Conservation (phyloP, 306 rosid species). For the Carpinus viminea region DNA sequence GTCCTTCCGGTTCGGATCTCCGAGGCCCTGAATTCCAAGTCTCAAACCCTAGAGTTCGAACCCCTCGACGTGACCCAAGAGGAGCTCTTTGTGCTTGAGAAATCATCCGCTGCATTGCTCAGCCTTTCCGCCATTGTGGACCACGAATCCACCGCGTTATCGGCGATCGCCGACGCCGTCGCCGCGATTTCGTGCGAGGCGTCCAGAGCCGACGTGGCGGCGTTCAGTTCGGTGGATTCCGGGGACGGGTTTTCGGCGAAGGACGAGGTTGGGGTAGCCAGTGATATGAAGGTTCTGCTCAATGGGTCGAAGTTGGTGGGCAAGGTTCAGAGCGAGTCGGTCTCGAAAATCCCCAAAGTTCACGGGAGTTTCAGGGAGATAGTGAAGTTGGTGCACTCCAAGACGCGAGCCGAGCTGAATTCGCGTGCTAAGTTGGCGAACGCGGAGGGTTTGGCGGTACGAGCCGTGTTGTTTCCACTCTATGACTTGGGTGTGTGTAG, state of each 20-base stretch:
- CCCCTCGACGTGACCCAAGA: constrained; percentile 48
- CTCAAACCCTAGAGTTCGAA: constrained; percentile 13
- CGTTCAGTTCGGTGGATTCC: constrained; percentile 63
- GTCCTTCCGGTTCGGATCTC: constrained; percentile 43
- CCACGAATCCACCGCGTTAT: constrained; percentile 49
- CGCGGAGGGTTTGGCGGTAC: constrained; percentile 37
- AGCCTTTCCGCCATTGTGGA: constrained; percentile 65
- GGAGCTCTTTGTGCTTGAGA: constrained; percentile 41
- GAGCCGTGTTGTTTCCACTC: constrained; percentile 40
- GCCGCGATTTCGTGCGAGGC: constrained; percentile 88
- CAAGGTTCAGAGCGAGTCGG: constrained; percentile 39
- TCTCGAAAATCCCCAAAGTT: constrained; percentile 46
- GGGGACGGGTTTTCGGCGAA: constrained; percentile 71
- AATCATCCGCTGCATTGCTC: constrained; percentile 29
- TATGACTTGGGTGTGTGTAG: constrained; percentile 60
- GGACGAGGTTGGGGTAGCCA: constrained; percentile 75
- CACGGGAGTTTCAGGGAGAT: constrained; percentile 67
- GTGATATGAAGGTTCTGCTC: constrained; percentile 68
- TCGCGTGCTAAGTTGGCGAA: constrained; percentile 36
- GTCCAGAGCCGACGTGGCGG: constrained; percentile 56
- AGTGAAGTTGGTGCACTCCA: constrained; percentile 59
- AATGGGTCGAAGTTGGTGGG: constrained; percentile 87
- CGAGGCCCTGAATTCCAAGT: constrained; percentile 43
- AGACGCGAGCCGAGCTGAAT: constrained; percentile 63
- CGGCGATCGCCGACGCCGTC: constrained; percentile 51